These are phyloP conservation scores for Microcyclospora tardicrescens DNA, from an alignment of 2,329 filamentous ascomycete genomes.

Conservation along the genomic window DNA sequence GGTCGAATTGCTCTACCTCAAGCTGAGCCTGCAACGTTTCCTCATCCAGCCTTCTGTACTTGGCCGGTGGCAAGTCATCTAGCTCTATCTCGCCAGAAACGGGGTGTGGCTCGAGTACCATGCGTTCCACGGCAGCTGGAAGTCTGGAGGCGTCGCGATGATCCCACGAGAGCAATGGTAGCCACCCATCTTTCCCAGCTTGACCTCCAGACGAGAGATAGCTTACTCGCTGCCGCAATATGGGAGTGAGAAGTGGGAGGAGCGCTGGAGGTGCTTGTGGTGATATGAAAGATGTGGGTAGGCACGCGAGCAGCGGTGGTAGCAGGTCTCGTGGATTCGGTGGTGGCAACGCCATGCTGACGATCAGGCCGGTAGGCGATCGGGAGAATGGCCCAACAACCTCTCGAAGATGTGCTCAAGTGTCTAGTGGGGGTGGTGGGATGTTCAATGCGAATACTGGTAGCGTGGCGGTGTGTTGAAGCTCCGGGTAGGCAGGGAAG, in stretches of 20 bases:
- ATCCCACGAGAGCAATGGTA: constrained; percentile 60
- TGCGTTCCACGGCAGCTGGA: constrained; percentile 46
- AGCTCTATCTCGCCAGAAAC: constrained; percentile 69
- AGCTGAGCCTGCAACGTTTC: constrained; percentile 63
- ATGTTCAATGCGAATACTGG: too few species aligned
- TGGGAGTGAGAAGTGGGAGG: constrained; percentile 48
- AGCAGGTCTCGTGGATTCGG: constrained; percentile 45
- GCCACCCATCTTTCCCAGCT: constrained; percentile 44
- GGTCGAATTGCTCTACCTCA: constrained; percentile 45
- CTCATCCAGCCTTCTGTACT: constrained; percentile 56
- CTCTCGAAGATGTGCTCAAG: too few species aligned
- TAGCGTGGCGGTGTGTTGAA: too few species aligned
- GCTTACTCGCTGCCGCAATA: constrained; percentile 49
- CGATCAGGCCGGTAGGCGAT: too few species aligned
- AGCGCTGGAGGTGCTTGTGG: constrained; percentile 47
- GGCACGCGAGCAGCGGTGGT: constrained; percentile 50
- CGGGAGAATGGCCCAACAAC: too few species aligned
- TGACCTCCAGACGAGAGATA: constrained; percentile 43
- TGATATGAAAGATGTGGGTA: constrained; percentile 48
- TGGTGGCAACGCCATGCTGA: constrained; percentile 20
- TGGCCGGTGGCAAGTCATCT: constrained; percentile 49
- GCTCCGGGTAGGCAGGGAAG: too few species aligned
- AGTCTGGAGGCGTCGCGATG: constrained; percentile 44
- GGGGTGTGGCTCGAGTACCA: constrained; percentile 64
- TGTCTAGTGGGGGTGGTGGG: too few species aligned